Conservation (phyloP, 768 basidiomycete genomes). For the Filobasidium floriforme region DNA sequence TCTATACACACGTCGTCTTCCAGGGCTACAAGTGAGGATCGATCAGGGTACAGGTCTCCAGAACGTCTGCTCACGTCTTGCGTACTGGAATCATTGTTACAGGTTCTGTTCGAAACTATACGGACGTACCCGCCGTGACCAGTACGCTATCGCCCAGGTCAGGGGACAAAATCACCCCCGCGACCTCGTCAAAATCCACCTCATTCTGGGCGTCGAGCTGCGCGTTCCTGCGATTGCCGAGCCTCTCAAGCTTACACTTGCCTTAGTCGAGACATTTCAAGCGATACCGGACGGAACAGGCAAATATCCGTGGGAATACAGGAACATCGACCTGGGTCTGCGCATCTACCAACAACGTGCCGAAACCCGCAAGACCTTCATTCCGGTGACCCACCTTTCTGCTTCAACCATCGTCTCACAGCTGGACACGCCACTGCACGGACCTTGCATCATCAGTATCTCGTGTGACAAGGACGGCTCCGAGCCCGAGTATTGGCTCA, state of each 20-base stretch:
- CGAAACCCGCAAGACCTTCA: not conserved
- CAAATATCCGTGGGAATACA: not conserved
- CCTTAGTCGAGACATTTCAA: not conserved
- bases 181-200: not conserved
- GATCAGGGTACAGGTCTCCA: too few relatives aligned
- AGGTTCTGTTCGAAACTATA: too few relatives aligned
- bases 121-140: too few relatives aligned
- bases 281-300: not conserved
- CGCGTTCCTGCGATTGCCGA: not conserved
- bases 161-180: too few relatives aligned
- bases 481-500: not conserved
- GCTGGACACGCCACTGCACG: not conserved
- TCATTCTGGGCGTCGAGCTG: not conserved
- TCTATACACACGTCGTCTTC: too few relatives aligned
- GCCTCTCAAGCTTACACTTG: not conserved
- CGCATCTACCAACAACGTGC: not conserved
- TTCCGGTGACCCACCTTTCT: not conserved
- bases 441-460: not conserved
- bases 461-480: not conserved
- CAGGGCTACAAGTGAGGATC: too few relatives aligned
- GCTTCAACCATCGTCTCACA: not conserved
- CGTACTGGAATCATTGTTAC: too few relatives aligned
- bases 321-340: not conserved
- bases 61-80: too few relatives aligned
- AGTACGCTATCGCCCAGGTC: too few relatives aligned